phyloP scores from a whole-genome alignment of 352 stramenopile species.

The Thalassiosira mediterranea region DNA sequence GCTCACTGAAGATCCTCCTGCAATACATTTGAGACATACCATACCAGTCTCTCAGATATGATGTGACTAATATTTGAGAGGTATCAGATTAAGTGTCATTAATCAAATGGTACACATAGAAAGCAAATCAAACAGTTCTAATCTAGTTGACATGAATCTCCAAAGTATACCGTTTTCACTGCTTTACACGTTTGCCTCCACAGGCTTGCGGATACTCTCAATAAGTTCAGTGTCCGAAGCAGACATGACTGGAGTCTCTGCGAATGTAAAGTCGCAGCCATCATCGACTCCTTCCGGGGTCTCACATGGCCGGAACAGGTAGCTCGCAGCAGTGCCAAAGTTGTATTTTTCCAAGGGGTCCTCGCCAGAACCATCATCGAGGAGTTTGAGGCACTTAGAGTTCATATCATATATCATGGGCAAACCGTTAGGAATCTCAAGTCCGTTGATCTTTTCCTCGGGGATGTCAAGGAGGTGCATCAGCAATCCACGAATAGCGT shows the following conservation, averaged over 20 bases:
- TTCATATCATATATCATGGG: conserved; percentile 96
- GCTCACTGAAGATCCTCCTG: too few species aligned
- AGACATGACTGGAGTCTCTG: conserved; percentile 23
- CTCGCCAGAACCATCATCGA: conserved; percentile 80
- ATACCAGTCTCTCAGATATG: too few species aligned
- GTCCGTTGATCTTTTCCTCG: conserved; percentile 92
- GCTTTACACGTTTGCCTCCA: not conserved
- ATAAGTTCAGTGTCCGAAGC: conserved; percentile 29
- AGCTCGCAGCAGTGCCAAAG: conserved; percentile 81
- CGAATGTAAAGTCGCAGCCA: conserved; percentile 36
- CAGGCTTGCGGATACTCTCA: conserved; percentile 22
- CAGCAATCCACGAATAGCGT: conserved; percentile 95
- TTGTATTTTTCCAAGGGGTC: conserved; percentile 83
- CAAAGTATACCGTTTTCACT: not conserved
- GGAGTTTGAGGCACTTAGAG: conserved; percentile 80
- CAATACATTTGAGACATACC: too few species aligned
- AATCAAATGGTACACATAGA: too few species aligned
- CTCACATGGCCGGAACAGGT: conserved; percentile 82
- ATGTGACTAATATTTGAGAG: too few species aligned
- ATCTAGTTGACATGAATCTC: too few species aligned
- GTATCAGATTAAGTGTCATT: too few species aligned
- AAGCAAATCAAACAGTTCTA: too few species aligned
- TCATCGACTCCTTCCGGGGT: conserved; percentile 74
- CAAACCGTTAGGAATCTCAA: conserved; percentile 96
- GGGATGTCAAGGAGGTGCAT: conserved; percentile 97